Percentiles rank a stretch among this genome's conserved stretches.
Conservation (phyloP, 2,329 filamentous ascomycete genomes). For the Curvularia spicifera region DNA sequence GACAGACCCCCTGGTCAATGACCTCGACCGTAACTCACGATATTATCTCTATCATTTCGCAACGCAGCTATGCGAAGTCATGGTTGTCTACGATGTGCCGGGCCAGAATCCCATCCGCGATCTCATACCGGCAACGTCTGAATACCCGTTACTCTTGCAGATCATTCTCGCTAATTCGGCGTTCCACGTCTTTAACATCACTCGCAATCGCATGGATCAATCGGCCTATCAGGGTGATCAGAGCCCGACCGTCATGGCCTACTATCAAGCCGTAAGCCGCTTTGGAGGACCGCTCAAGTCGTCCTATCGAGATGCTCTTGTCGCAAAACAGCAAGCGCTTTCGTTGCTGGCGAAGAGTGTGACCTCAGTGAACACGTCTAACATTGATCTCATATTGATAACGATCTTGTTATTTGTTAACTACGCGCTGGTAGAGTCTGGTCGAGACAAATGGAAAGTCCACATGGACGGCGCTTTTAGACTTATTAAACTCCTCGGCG, state of each 20-base stretch:
- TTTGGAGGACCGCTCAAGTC: constrained; percentile 46
- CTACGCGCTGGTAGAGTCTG: constrained; percentile 59
- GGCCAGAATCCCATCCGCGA: constrained; percentile 58
- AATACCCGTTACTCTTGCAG: constrained; percentile 55
- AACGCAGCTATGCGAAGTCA: constrained; percentile 61
- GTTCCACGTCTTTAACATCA: constrained; percentile 54
- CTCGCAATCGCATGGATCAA: constrained; percentile 43
- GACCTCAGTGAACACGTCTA: constrained; percentile 34
- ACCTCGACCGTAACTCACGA: constrained; percentile 56
- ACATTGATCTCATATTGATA: constrained; percentile 54
- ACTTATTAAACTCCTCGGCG: constrained; percentile 51
- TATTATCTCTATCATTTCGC: constrained; percentile 58
- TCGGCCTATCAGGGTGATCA: constrained; percentile 42
- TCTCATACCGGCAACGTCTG: constrained; percentile 54
- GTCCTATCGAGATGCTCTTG: constrained; percentile 48
- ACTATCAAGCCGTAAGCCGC: constrained; percentile 48
- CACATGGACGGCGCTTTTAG: constrained; percentile 60
- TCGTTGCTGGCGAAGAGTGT: constrained; percentile 50
- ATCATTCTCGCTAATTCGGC: constrained; percentile 58
- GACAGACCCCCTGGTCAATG: constrained; percentile 63
- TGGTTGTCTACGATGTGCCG: constrained; percentile 57
- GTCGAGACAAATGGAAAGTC: constrained; percentile 59
- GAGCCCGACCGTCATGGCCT: constrained; percentile 42
- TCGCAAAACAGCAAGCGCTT: constrained; percentile 58
- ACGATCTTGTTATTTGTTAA: constrained; percentile 58